Evolutionary conservation across 2,329 filamentous ascomycete genomes (phyloP).

Genomic region (Achaetomium macrosporum): DNA sequence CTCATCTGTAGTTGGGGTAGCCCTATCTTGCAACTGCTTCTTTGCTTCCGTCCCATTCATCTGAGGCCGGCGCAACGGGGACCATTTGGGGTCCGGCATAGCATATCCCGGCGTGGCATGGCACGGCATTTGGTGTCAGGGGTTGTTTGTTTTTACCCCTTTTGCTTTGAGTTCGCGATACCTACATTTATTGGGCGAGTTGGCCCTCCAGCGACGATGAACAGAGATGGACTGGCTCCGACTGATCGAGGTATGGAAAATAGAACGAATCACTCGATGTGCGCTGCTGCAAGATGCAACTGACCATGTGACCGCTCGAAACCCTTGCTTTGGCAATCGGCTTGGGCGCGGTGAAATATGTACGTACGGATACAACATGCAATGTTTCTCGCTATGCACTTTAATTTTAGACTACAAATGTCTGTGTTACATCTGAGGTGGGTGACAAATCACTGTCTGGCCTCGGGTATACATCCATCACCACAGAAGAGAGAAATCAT

Average conservation of each 20-base stretch:
- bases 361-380: background rate
- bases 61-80: background rate
- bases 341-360: background rate
- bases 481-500: background rate
- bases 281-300: too few species aligned
- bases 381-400: background rate
- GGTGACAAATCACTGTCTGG: conserved; percentile 1
- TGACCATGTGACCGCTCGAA: too few species aligned
- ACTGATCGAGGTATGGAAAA: too few species aligned
- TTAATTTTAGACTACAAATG: background rate
- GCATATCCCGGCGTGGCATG: conserved; percentile 2
- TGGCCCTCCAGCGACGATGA: too few species aligned
- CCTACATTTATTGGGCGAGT: background rate
- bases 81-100: background rate
- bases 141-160: background rate
- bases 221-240: too few species aligned
- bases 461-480: conserved; percentile 3
- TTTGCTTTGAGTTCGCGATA: background rate
- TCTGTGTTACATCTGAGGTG: conserved; percentile 5
- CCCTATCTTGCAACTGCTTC: background rate
- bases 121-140: conserved; percentile 1
- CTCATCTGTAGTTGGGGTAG: background rate
- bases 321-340: too few species aligned
- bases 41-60: background rate
- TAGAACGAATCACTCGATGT: too few species aligned